Evolutionary conservation across 2,329 filamentous ascomycete species (phyloP).

Genomic region (Fusarium sp.): DNA sequence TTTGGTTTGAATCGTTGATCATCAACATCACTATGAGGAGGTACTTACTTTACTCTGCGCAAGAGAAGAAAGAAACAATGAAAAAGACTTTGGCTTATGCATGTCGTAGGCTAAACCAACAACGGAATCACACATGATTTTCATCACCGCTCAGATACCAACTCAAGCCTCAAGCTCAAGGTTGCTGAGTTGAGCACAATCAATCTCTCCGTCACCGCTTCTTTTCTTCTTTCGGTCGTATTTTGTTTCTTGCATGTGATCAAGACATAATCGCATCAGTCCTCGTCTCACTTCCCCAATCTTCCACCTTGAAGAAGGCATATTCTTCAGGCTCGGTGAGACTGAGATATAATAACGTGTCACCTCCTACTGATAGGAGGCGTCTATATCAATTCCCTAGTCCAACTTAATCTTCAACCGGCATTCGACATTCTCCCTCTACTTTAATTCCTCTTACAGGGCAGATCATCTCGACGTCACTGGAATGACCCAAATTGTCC

Average conservation of each 20-base stretch:
- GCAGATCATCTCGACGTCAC: slow-evolving; percentile 28
- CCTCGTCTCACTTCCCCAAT: not conserved
- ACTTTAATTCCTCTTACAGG: not conserved
- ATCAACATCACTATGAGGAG: not conserved
- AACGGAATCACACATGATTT: slow-evolving; percentile 14
- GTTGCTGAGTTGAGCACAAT: not conserved
- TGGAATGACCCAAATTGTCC: slow-evolving; percentile 20
- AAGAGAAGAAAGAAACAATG: not conserved
- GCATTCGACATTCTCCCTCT: not conserved
- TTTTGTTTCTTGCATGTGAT: slow-evolving; percentile 30
- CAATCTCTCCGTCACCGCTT: slow-evolving; percentile 33
- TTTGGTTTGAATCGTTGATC: slow-evolving; percentile 8
- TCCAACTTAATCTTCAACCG: slow-evolving; percentile 2
- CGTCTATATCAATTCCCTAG: slow-evolving; percentile 8
- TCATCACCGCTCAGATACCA: slow-evolving; percentile 30
- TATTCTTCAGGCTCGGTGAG: not conserved
- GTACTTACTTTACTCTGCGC: too few relatives aligned
- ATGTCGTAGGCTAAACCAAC: slow-evolving; percentile 18
- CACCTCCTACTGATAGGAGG: not conserved
- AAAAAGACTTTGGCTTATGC: slow-evolving; percentile 12
- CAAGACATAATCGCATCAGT: not conserved
- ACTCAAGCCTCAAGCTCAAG: not conserved
- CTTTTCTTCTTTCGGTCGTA: slow-evolving; percentile 26
- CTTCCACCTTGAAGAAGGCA: not conserved
- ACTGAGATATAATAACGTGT: not conserved